A percentile compares a stretch with the other conserved stretches of the same genome.
Evolutionary conservation across 768 basidiomycete genomes (phyloP).

Genomic region (Tricholoma flavovirens): DNA sequence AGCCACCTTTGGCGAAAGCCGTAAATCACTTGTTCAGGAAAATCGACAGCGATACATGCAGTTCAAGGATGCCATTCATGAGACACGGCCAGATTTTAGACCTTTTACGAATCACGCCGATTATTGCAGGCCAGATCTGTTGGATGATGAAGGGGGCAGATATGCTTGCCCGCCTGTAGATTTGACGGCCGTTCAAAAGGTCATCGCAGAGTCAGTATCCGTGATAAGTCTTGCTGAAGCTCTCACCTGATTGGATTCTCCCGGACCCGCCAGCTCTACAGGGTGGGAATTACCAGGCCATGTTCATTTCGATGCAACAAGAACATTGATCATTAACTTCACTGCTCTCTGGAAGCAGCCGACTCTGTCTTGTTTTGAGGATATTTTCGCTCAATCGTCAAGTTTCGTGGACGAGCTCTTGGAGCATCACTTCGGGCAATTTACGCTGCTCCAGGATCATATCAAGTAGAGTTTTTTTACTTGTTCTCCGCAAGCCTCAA

Average conservation of each 20-base stretch:
- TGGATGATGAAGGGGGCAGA: slow-evolving; percentile 36
- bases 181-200: slow-evolving; percentile 19
- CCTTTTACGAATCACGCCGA: slow-evolving; percentile 11
- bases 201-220: slow-evolving; percentile 23
- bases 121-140: not conserved
- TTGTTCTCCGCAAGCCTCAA: not conserved
- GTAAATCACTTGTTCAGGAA: slow-evolving; percentile 24
- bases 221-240: not conserved
- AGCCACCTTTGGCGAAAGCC: slow-evolving; percentile 22
- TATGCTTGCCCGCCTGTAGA: slow-evolving; percentile 4
- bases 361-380: slow-evolving; percentile 24
- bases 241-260: not conserved
- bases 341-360: slow-evolving; percentile 25
- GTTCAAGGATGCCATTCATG: slow-evolving; percentile 26
- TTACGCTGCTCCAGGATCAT: slow-evolving; percentile 21
- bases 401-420: slow-evolving; percentile 16
- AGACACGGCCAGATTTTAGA: slow-evolving; percentile 30
- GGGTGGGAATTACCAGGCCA: slow-evolving; percentile 33
- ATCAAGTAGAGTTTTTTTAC: slow-evolving; percentile 16
- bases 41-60: slow-evolving; percentile 20
- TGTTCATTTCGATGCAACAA: slow-evolving; percentile 31
- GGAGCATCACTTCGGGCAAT: slow-evolving; percentile 25
- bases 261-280: slow-evolving; percentile 27
- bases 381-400: slow-evolving; percentile 11
- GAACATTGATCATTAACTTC: slow-evolving; percentile 21